These are phyloP conservation scores for Kazachstania kunashirensis DNA, from an alignment of 805 yeast genomes.

Conservation along the genomic window DNA sequence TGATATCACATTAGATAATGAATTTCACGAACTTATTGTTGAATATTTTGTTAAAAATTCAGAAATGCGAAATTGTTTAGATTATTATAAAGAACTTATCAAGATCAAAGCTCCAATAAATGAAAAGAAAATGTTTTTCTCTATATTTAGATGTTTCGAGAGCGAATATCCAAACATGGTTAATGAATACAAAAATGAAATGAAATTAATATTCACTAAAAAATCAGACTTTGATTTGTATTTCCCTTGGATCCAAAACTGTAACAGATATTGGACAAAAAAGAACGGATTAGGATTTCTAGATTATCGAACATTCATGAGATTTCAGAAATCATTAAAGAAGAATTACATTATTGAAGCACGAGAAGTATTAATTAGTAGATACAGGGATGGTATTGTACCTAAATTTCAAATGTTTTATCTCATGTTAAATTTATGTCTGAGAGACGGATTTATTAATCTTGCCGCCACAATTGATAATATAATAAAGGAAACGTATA, in stretches of 20 bases:
- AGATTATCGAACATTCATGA: constrained; percentile 9
- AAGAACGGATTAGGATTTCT: constrained; percentile 1
- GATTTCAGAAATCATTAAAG: constrained; percentile 3
- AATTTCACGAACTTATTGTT: constrained; percentile 12
- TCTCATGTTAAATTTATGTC: constrained; percentile 12
- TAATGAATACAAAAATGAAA: constrained; percentile 18
- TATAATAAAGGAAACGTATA: constrained; percentile 9
- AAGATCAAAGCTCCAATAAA: not conserved
- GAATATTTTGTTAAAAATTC: constrained; percentile 20
- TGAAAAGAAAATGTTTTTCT: not conserved
- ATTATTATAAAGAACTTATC: constrained; percentile 3
- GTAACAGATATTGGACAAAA: not conserved
- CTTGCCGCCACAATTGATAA: constrained; percentile 16
- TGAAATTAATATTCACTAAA: constrained; percentile 11
- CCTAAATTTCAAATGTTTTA: constrained; percentile 17
- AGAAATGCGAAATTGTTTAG: constrained; percentile 2
- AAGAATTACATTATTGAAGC: constrained; percentile 10
- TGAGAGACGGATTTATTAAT: constrained; percentile 8
- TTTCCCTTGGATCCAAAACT: constrained; percentile 2
- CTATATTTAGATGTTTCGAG: constrained; percentile 4
- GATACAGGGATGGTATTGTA: constrained; percentile 16
- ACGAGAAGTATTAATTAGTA: constrained; percentile 10
- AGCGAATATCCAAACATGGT: constrained; percentile 15
- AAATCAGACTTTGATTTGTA: not conserved
- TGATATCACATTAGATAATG: constrained; percentile 8